Base-by-base conservation (phyloP, 768 basidiomycete species). In the Hortiboletus campestris region DNA sequence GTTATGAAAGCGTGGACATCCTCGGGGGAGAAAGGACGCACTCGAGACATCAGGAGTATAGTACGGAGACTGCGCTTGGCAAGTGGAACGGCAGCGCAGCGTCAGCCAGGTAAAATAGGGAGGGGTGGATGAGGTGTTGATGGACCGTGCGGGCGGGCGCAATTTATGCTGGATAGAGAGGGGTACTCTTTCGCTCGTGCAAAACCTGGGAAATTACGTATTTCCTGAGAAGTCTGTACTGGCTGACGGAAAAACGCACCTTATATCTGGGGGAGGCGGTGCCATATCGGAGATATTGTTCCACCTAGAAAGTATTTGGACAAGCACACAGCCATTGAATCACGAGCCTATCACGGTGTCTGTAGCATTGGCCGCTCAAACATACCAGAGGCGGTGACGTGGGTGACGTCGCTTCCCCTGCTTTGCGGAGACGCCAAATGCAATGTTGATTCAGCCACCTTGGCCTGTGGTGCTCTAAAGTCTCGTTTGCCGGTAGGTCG, bases 201-300 rank as follows among this genome's bases (percentile, higher is more conserved):
- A 70, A 64, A n/a, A 51, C 34, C 36, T 67, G 56, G 56, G 63
- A 56, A 68, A 58, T 61, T 70, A 68, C 60, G 66, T 70, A 70
- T 66, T 68, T 58, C 70, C 71, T 56, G 57, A 44, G 54, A 70
- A 66, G 64, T 59, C 57, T 62, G 68, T 69, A 70, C 67, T 71
- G 70, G 63, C 62, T 61, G 59, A 60, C 64, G 58, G n/a, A n/a
- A n/a, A 61, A 67, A 61, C 55, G 57, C 53, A 60, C 50, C 10
- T 45, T 53, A 47, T 55, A 57, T 56, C 55, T 52, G 52, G 60
- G 50, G 46, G 36, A 17, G 17, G 4, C 13, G 10, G 17, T 53
- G 58, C 62, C 65, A 61, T 60, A 69, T 69, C 69, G 61, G 53
- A 53, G n/a, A 49, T 40, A 20, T 39, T 48, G 59, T 56, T 64